Base-by-base conservation (phyloP, 2,329 filamentous ascomycete genomes). In the Paraphaeosphaeria minitans region DNA sequence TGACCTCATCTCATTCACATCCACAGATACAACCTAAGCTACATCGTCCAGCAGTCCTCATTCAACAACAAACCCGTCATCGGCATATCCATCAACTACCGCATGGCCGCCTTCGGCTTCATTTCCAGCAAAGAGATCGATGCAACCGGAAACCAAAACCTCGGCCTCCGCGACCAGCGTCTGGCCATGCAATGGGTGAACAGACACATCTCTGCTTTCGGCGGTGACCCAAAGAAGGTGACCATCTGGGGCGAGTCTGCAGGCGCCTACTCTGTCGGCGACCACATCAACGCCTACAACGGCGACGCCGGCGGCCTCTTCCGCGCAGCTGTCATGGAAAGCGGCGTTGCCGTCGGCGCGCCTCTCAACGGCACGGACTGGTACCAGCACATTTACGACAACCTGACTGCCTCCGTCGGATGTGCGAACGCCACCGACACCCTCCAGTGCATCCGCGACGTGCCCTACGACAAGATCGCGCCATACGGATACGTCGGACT, bases 161-260 rank as follows among this genome's bases (percentile, higher is more conserved):
- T 78, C 1, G 88, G 87, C 0, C 73, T 90, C 5, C 77, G 88
- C 4, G 88, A 90, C 64, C 87, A 90, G 70, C 78, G 85, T 5
- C 78, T 83, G 13, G 77, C 84, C 0, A 69, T 91, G 47, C 68
- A 83, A 47, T 90, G 88, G 88, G 81, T 89, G 0, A 80, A 85
- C 64, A 76, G 81, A 21, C 77, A 90, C 59, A 88, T 90, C n/a
- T 63, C 64, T 2, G 37, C 66, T 0, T 76, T 75, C 39, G 71
- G 86, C 1, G 86, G 87, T 0, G 81, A 88, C 60, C 82, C 84
- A 0, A 64, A 80, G 10, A 84, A 85, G 62, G 82, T 89, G 19
- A 83, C 87, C 0, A 82, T 89, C 39, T 83, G 87, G 66, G 85
- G 87, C 2, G 81, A 81, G 9, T 87, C 84, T 0, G 84, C 87